phyloP scores from a whole-genome alignment of 805 yeast genomes.

The Ogataea degrootiae region DNA sequence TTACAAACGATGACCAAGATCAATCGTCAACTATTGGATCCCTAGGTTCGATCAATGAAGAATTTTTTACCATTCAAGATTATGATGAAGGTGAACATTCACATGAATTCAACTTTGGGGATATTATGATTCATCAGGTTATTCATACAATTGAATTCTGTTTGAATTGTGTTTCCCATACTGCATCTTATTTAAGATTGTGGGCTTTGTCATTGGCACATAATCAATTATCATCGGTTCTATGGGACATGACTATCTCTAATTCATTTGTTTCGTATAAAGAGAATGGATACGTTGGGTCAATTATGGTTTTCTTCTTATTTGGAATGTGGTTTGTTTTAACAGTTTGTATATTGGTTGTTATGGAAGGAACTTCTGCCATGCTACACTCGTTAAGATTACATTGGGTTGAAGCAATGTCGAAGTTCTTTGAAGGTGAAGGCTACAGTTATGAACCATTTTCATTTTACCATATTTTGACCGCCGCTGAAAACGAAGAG shows the following conservation, averaged over 20 bases:
- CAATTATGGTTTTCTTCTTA: conserved; percentile 51
- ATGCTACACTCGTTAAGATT: conserved; percentile 73
- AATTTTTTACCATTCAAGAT: conserved; percentile 20
- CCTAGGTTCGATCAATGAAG: conserved; percentile 24
- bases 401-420: conserved; percentile 83
- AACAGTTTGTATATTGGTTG: conserved; percentile 63
- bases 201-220: conserved; percentile 81
- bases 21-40: conserved; percentile 13
- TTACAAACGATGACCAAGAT: conserved; percentile 11
- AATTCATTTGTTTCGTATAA: conserved; percentile 48
- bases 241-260: conserved; percentile 72
- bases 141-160: conserved; percentile 80
- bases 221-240: conserved; percentile 69
- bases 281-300: conserved; percentile 48
- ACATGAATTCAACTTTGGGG: conserved; percentile 51
- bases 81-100: conserved; percentile 34
- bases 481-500: conserved; percentile 5
- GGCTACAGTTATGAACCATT: conserved; percentile 68
- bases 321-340: conserved; percentile 75
- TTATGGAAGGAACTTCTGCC: conserved; percentile 84
- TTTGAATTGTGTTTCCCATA: conserved; percentile 73
- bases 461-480: conserved; percentile 35
- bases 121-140: conserved; percentile 72
- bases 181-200: conserved; percentile 71
- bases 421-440: conserved; percentile 74